Evolutionary conservation across 805 yeast species (phyloP).

Genomic region (Starmerella roubikii): DNA sequence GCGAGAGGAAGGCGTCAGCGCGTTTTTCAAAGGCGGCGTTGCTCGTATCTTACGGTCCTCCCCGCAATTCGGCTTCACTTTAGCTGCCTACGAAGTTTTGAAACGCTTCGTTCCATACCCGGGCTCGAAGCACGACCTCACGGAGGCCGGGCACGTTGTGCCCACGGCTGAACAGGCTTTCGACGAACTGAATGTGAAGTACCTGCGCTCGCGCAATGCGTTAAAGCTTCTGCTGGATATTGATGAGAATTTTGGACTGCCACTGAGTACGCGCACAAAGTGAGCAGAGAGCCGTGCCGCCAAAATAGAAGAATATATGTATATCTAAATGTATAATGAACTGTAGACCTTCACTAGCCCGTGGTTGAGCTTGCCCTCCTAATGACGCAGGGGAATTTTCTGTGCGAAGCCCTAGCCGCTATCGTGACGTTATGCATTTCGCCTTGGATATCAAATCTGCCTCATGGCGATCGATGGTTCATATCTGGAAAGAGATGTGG

Average conservation of each 20-base stretch:
- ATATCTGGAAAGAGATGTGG: no score
- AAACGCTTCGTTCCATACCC: conserved; percentile 65
- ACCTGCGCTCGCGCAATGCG: conserved; percentile 31
- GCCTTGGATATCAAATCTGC: no score
- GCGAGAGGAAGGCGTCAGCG: conserved; percentile 69
- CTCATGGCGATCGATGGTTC: no score
- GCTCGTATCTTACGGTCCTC: conserved; percentile 92
- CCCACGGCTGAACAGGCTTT: conserved; percentile 25
- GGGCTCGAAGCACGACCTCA: conserved; percentile 25
- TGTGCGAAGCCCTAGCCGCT: no score
- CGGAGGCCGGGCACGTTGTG: conserved; percentile 33
- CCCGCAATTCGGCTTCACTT: conserved; percentile 94
- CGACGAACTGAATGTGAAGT: conserved; percentile 25
- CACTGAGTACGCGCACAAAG: no score
- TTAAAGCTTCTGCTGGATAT: conserved; percentile 32
- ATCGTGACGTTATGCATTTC: no score
- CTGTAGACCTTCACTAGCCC: no score
- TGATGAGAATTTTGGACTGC: conserved; percentile 33
- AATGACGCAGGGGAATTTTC: no score
- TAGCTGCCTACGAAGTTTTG: conserved; percentile 91
- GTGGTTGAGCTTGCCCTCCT: no score
- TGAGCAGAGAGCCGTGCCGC: conserved; percentile 3
- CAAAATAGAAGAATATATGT: background rate
- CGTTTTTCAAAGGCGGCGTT: conserved; percentile 91
- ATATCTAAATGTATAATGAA: no score